Evolutionary conservation across 176 grass and related monocot genomes (phyloP).

Genomic region (Olyra latifolia): DNA sequence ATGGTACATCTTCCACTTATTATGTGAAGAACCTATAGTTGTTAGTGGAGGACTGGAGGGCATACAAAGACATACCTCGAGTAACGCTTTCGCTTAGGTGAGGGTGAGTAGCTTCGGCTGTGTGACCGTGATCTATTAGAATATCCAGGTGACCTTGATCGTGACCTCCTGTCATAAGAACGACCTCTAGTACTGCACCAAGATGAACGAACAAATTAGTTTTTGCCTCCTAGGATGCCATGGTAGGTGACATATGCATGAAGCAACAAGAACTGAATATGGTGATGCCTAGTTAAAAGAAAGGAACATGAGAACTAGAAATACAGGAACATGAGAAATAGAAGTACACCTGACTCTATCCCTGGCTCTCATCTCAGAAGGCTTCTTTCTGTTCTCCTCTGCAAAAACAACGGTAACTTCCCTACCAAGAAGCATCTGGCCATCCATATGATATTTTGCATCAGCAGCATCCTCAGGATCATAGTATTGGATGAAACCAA

Average conservation of each 20-base stretch:
- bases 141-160: slow-evolving; percentile 44
- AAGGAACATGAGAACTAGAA: neutral
- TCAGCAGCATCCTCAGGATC: slow-evolving; percentile 85
- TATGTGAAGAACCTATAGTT: neutral
- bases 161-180: slow-evolving; percentile 34
- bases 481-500: slow-evolving; percentile 87
- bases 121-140: slow-evolving; percentile 43
- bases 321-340: slow-evolving; percentile 4
- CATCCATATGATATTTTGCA: slow-evolving; percentile 91
- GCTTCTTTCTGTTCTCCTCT: slow-evolving; percentile 91
- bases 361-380: slow-evolving; percentile 66
- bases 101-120: slow-evolving; percentile 50
- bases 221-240: neutral
- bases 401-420: slow-evolving; percentile 90
- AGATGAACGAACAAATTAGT: neutral
- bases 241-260: neutral
- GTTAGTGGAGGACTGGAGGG: neutral
- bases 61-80: slow-evolving; percentile 30
- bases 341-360: slow-evolving; percentile 55
- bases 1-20: neutral
- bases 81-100: slow-evolving; percentile 45
- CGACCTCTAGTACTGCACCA: slow-evolving; percentile 5
- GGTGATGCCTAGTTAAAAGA: neutral
- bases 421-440: slow-evolving; percentile 75
- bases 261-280: neutral